Base-by-base conservation (phyloP, 345 rosid genomes). In the Hibiscus mutabilis region DNA sequence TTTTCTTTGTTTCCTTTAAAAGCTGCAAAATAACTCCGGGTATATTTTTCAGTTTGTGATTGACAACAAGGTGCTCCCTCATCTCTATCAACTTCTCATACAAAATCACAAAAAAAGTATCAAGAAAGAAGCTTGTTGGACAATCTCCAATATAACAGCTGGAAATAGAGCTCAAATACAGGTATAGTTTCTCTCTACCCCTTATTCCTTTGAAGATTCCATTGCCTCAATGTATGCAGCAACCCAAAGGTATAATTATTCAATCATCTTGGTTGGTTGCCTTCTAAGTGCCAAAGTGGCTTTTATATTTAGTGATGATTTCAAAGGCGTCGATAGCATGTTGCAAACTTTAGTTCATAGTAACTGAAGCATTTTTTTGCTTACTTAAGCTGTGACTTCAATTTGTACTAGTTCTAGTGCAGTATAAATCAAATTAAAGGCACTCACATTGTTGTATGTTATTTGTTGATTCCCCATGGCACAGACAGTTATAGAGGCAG, bases 131-230 rank as follows among this genome's bases (percentile, higher is more conserved):
- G 60, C 60, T 21, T 56, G 60, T 22, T 56, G 60, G 60, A 21
- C 60, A 56, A 83, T 91, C 77, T 91, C 97, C 24, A 89, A 91
- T 84, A 85, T 91, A 60, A 89, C 95, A 64, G 97, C 97, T 58
- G 92, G 95, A 53, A 89, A 87, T 75, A 83, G 64, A 80, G 35
- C 70, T 78, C 97, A 89, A 76, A 87, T 91, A 78, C 92, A 91
- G 97, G 97, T 91, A 79, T 52, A 60, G 16, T 14, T 5, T 62
- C 70, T 21, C 33, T 31, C 68, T 61, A 53, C 27, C 29, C 60
- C 25, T 46, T 19, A 25, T 57, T 35, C 37, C 31, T 35, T 35
- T 37, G 53, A 72, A 22, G 52, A 63, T 22, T 53, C 27, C 3
- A 47, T 68, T 49, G 35, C 19, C 29, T 63, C 29, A 19, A 19